Conservation (phyloP, 2,329 filamentous ascomycete species). For the Sporothrix variecibatus region DNA sequence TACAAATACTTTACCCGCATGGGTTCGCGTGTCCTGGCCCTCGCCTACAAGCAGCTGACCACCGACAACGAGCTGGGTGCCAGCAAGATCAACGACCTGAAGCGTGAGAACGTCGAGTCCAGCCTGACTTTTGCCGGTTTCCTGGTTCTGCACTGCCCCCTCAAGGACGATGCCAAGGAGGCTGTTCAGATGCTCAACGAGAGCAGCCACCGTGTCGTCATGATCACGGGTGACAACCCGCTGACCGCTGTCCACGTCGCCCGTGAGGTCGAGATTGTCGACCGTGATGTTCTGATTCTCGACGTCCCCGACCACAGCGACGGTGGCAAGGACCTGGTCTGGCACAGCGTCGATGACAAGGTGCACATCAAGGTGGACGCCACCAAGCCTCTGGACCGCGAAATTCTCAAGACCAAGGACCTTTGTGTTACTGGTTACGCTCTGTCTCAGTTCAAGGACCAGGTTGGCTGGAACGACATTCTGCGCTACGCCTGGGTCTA, state of each 20-base stretch:
- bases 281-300: constrained; percentile 90
- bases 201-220: constrained; percentile 96
- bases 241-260: constrained; percentile 95
- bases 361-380: constrained; percentile 83
- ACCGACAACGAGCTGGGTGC: constrained; percentile 78
- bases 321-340: constrained; percentile 77
- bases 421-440: constrained; percentile 96
- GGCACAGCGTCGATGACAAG: constrained; percentile 93
- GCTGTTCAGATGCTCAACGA: constrained; percentile 97
- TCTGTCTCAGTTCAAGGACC: constrained; percentile 81
- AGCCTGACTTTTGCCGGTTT: constrained; percentile 90
- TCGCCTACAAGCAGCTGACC: constrained; percentile 91
- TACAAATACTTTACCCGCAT: constrained; percentile 98
- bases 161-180: constrained; percentile 95
- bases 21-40: constrained; percentile 87
- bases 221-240: constrained; percentile 99
- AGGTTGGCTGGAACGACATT: constrained; percentile 73
- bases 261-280: constrained; percentile 93
- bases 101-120: constrained; percentile 87
- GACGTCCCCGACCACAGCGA: constrained; percentile 91
- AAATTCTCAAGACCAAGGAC: constrained; percentile 83
- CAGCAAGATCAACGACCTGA: constrained; percentile 86
- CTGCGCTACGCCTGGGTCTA: constrained; percentile 96
- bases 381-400: constrained; percentile 73
- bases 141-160: constrained; percentile 88